Percentiles rank a stretch among this genome's conserved stretches.
Evolutionary conservation across 495 filamentous ascomycete genomes (phyloP).

Genomic region (Cercophora sp.): DNA sequence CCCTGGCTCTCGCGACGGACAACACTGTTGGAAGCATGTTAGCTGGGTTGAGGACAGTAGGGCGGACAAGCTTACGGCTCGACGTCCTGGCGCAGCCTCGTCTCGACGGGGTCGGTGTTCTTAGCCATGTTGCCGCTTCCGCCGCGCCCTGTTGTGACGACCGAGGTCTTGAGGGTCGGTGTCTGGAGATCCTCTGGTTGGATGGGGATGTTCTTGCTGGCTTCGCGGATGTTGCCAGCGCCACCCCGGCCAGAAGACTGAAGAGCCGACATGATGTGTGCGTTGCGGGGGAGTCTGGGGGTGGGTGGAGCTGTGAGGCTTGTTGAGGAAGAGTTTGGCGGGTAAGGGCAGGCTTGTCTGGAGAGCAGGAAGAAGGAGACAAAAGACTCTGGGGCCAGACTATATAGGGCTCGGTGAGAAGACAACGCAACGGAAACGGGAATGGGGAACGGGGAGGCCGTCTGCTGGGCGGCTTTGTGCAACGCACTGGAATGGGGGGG

Average conservation of each 20-base stretch:
- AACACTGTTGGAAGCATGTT: slow-evolving; percentile 23
- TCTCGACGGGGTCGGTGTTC: slow-evolving; percentile 62
- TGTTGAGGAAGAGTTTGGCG: slow-evolving; percentile 8
- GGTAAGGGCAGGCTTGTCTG: background rate
- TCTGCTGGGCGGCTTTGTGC: background rate
- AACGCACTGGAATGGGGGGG: slow-evolving; percentile 8
- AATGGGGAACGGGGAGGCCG: background rate
- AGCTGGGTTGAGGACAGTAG: slow-evolving; percentile 8
- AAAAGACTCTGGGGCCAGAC: too few species aligned
- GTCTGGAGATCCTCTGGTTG: slow-evolving; percentile 65
- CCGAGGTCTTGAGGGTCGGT: slow-evolving; percentile 72
- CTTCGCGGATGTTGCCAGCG: slow-evolving; percentile 70
- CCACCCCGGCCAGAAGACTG: slow-evolving; percentile 52
- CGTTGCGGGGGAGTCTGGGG: background rate
- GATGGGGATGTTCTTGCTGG: slow-evolving; percentile 44
- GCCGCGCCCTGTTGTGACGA: slow-evolving; percentile 75
- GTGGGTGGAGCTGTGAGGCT: background rate
- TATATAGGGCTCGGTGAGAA: too few species aligned
- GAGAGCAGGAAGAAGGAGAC: background rate
- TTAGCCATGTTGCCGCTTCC: slow-evolving; percentile 69
- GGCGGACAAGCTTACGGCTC: slow-evolving; percentile 44
- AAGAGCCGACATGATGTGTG: slow-evolving; percentile 31
- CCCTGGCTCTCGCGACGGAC: slow-evolving; percentile 35
- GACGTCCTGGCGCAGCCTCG: slow-evolving; percentile 79
- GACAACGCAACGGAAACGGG: too few species aligned